Conservation (phyloP, 129 eudicot species). For the Helichrysum umbraculigerum region DNA sequence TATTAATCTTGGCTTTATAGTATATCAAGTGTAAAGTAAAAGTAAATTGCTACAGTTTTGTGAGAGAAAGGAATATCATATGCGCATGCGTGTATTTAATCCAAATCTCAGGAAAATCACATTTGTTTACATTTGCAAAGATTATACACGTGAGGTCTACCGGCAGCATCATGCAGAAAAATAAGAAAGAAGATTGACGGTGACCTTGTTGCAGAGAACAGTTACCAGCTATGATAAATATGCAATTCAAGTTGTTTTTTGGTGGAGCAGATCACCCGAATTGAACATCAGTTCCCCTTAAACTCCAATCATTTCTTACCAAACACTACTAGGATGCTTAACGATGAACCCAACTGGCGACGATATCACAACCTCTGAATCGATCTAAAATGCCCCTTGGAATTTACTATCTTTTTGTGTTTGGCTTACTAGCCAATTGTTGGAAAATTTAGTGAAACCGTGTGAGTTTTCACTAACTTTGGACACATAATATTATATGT, state of each 20-base stretch:
- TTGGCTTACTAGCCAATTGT: too few relatives aligned
- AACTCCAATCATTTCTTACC: background rate
- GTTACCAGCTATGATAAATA: background rate
- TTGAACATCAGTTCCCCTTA: constrained; percentile 3
- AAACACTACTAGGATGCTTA: background rate
- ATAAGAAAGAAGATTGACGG: constrained; percentile 13
- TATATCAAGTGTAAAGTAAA: background rate
- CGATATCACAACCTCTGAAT: too few relatives aligned
- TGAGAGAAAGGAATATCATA: background rate
- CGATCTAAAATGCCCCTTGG: too few relatives aligned
- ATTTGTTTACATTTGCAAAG: background rate
- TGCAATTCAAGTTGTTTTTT: constrained; percentile 8
- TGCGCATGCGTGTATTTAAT: background rate
- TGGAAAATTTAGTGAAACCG: too few relatives aligned
- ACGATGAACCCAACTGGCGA: background rate
- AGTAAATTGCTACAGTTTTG: background rate
- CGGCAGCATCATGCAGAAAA: background rate
- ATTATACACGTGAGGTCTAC: background rate
- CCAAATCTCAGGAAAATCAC: background rate
- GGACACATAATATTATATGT: too few relatives aligned
- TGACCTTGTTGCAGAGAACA: background rate
- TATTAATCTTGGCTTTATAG: background rate
- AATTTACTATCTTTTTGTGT: too few relatives aligned
- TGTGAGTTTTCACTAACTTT: too few relatives aligned
- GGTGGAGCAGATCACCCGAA: constrained; percentile 14